Conservation (phyloP, 805 yeast genomes). For the Ogataea naganishii region DNA sequence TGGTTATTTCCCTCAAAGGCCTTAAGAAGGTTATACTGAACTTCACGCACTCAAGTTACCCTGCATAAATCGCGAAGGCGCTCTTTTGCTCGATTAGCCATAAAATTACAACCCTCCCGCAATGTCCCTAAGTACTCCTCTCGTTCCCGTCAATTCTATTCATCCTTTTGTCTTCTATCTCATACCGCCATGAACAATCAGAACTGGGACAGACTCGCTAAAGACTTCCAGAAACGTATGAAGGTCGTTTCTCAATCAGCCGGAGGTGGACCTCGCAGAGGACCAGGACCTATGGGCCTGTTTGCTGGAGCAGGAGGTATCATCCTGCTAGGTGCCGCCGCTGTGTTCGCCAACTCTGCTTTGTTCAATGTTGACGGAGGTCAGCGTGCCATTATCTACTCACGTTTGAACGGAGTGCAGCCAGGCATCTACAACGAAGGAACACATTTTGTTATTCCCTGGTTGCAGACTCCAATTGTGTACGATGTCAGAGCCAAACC, state of each 20-base stretch:
- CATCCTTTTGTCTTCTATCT: too few relatives aligned
- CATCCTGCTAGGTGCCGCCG: conserved; percentile 49
- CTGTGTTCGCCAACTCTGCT: conserved; percentile 43
- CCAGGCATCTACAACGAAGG: conserved; percentile 85
- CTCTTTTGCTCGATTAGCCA: too few relatives aligned
- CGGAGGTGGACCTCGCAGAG: conserved; percentile 19
- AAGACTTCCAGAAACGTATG: conserved; percentile 38
- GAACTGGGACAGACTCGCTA: conserved; percentile 46
- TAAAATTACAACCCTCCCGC: too few relatives aligned
- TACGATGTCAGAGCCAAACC: conserved; percentile 97
- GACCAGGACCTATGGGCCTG: conserved; percentile 37
- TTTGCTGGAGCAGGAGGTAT: conserved; percentile 61
- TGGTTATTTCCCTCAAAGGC: too few relatives aligned
- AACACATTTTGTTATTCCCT: conserved; percentile 88
- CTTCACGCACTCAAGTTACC: too few relatives aligned
- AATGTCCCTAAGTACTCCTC: too few relatives aligned
- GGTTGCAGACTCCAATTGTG: conserved; percentile 87
- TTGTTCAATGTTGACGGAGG: conserved; percentile 95
- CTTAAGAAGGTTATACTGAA: too few relatives aligned
- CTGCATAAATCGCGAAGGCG: too few relatives aligned
- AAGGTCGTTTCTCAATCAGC: conserved; percentile 28
- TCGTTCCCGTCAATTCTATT: too few relatives aligned
- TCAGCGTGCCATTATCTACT: conserved; percentile 92
- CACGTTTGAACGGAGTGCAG: conserved; percentile 78
- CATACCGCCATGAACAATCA: conserved; percentile 25